Percentiles rank a stretch among this genome's conserved stretches.
Evolutionary conservation across 2,329 filamentous ascomycete genomes (phyloP).

Genomic region (Cercospora canescens): DNA sequence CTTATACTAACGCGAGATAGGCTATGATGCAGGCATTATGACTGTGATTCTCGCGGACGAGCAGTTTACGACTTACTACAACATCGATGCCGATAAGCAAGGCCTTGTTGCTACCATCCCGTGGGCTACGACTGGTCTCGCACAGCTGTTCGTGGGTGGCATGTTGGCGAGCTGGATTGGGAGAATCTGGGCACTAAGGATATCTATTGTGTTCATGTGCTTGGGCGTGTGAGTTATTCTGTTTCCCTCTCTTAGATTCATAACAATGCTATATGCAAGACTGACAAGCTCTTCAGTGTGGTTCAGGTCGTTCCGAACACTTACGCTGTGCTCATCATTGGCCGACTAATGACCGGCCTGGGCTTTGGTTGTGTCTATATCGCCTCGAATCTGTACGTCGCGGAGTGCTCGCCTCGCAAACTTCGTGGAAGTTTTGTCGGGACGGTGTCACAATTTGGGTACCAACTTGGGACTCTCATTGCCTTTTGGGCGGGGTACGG

Average conservation of each 20-base stretch:
- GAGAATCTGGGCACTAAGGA: constrained; percentile 42
- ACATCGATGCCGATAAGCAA: constrained; percentile 37
- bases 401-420: constrained; percentile 43
- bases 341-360: constrained; percentile 43
- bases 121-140: constrained; percentile 44
- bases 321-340: constrained; percentile 43
- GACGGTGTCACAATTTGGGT: constrained; percentile 45
- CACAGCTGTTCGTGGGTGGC: constrained; percentile 44
- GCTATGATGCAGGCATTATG: constrained; percentile 46
- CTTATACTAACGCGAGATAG: background rate
- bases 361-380: constrained; percentile 47
- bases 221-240: constrained; percentile 36
- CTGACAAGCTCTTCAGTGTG: constrained; percentile 27
- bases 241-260: too few relatives aligned
- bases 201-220: constrained; percentile 43
- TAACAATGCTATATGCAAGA: too few relatives aligned
- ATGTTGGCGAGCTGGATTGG: constrained; percentile 41
- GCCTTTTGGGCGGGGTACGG: constrained; percentile 49
- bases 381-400: constrained; percentile 45
- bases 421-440: constrained; percentile 45
- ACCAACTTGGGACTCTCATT: constrained; percentile 47
- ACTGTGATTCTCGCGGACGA: constrained; percentile 47
- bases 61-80: constrained; percentile 45
- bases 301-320: constrained; percentile 46
- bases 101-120: constrained; percentile 45